Evolutionary conservation across 179 eudicot genomes (phyloP).

Genomic region (Silene coronaria): DNA sequence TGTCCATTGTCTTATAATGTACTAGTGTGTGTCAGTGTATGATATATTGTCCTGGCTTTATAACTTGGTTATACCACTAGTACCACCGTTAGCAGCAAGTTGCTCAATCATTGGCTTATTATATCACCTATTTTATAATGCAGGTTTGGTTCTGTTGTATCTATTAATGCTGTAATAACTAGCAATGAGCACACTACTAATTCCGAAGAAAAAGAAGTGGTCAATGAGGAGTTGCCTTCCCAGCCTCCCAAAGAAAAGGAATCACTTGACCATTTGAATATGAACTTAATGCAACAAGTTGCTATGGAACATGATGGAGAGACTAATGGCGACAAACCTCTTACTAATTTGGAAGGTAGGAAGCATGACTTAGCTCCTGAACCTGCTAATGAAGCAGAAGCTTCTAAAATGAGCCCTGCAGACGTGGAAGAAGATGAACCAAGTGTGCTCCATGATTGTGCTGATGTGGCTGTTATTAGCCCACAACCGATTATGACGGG

Average conservation of each 20-base stretch:
- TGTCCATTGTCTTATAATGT: not conserved
- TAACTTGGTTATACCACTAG: not conserved
- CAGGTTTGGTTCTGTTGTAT: constrained; percentile 80
- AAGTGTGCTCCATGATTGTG: constrained; percentile 13
- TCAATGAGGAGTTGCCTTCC: constrained; percentile 22
- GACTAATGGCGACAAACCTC: constrained; percentile 21
- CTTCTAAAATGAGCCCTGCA: constrained; percentile 1
- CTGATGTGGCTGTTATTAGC: constrained; percentile 20
- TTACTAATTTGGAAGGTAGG: constrained; percentile 17
- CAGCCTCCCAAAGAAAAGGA: constrained; percentile 24
- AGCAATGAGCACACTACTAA: constrained; percentile 10
- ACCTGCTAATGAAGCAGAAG: constrained; percentile 14
- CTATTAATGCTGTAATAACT: constrained; percentile 54
- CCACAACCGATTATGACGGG: not conserved
- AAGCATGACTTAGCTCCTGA: constrained; percentile 19
- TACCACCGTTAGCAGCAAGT: not conserved
- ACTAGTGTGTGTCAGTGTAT: not conserved
- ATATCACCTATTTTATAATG: constrained; percentile 16
- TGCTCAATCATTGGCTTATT: not conserved
- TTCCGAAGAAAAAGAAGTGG: constrained; percentile 25
- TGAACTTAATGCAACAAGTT: constrained; percentile 26
- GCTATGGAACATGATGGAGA: constrained; percentile 19
- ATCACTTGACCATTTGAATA: constrained; percentile 5
- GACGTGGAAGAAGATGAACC: constrained; percentile 26
- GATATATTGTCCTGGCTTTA: not conserved